Evolutionary conservation across 192 early-diverging fungal genomes (phyloP), one percentile per base, ranked within the genome.

Genomic region (Pilaira anomala): DNA sequence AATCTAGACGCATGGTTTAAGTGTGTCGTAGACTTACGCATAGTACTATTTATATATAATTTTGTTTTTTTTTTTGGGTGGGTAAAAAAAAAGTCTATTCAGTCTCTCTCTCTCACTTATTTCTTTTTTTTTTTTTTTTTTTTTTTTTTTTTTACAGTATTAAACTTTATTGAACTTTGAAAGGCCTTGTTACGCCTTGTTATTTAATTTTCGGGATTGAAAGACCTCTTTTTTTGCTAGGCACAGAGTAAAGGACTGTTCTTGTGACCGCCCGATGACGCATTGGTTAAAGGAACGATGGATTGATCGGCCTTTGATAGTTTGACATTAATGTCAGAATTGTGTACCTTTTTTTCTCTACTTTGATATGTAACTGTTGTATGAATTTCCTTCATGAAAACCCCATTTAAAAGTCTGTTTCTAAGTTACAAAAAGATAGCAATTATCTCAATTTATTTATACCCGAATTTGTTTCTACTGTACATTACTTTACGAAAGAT

Each of bases 1-100:
- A 63, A 30, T 52, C 48, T 63, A 16, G 62, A 63, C 36, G 39
- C 62, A 50, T 63, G 30, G 29, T 53, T 63, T n/a, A 63, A 19
- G 52, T 63, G 62, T 40, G 62, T 39, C 48, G 49, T 36, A 40
- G 62, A 63, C 62, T 52, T 63, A 48, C 49, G 62, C 62, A 63
- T 63, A 60, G 44, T 46, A 46, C 44, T 36, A 6, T n/a, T n/a
- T n/a, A n/a, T n/a, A n/a, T n/a, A n/a, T 36, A 36, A 36, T 36
- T 36, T 36, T 36, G 2, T 36, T 36, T 36, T 36, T n/a, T n/a
- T n/a, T n/a, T n/a, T n/a, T n/a, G n/a, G n/a, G 5, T 6, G 33
- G 33, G 33, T 36, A 36, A 36, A 36, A 36, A 36, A 36, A 36
- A 36, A n/a, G 28, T n/a, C 16, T 53, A n/a, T 29, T 53, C 16